These are phyloP conservation scores for Aspergillus sclerotioniger DNA, from an alignment of 495 filamentous ascomycete species.

Conservation along the genomic window DNA sequence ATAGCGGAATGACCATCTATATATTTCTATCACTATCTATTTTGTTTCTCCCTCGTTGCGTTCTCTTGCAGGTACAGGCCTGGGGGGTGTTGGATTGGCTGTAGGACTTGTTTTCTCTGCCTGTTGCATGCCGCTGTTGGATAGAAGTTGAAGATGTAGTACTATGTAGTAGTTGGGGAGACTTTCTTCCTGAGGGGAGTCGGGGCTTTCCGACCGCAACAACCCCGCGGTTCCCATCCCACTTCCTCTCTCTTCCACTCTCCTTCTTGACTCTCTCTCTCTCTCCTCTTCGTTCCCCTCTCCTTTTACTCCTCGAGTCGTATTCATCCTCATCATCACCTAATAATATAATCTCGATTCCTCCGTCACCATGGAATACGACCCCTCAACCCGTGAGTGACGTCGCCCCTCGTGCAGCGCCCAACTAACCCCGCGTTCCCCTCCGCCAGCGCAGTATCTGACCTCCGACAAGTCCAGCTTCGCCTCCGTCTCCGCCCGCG, in stretches of 20 bases:
- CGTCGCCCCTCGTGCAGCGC: background rate
- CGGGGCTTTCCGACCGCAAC: conserved; percentile 9
- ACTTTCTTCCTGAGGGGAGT: too few species aligned
- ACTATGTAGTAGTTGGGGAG: too few species aligned
- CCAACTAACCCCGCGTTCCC: conserved; percentile 19
- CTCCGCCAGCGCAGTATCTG: conserved; percentile 62
- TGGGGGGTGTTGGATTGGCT: background rate
- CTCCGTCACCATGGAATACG: conserved; percentile 54
- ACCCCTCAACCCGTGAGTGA: conserved; percentile 59
- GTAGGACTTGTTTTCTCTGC: background rate
- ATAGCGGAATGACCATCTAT: conserved; percentile 23
- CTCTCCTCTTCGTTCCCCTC: conserved; percentile 5
- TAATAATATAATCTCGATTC: background rate
- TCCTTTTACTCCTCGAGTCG: background rate
- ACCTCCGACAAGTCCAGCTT: conserved; percentile 86
- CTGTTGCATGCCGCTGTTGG: background rate
- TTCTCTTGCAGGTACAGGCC: conserved; percentile 3
- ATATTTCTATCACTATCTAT: conserved; percentile 6
- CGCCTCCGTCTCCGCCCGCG: conserved; percentile 74
- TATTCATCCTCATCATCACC: conserved; percentile 7
- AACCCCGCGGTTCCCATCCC: conserved; percentile 7
- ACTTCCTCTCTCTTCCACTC: conserved; percentile 9
- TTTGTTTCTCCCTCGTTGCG: conserved; percentile 3
- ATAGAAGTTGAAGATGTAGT: background rate
- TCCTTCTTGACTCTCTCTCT: conserved; percentile 11